phyloP scores from a whole-genome alignment of 1,284 basidiomycete genomes.

The Ustilago esculenta region DNA sequence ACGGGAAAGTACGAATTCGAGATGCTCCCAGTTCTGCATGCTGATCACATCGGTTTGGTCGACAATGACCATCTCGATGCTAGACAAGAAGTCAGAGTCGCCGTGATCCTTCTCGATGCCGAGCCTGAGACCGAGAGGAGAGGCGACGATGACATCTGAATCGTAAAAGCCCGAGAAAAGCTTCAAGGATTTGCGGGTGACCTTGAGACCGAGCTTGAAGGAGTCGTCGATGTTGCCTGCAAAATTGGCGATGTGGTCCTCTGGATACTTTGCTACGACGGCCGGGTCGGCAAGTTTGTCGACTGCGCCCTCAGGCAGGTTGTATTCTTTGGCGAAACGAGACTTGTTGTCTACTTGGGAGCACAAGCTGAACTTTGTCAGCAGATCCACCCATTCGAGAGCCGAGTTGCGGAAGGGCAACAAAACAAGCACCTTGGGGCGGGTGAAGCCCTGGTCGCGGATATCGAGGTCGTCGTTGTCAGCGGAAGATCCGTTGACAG shows the following conservation, averaged over 20 bases:
- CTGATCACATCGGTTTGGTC: slow-evolving; percentile 92
- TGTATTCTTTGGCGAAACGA: slow-evolving; percentile 84
- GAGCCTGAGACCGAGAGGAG: slow-evolving; percentile 89
- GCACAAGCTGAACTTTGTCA: slow-evolving; percentile 52
- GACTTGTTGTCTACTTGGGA: slow-evolving; percentile 73
- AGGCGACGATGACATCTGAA: slow-evolving; percentile 90
- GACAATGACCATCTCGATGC: slow-evolving; percentile 89
- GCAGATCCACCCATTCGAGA: slow-evolving; percentile 73
- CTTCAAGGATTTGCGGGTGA: slow-evolving; percentile 88
- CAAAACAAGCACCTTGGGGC: slow-evolving; percentile 90
- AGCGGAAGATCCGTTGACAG: slow-evolving; percentile 68
- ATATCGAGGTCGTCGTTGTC: slow-evolving; percentile 47
- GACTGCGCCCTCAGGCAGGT: slow-evolving; percentile 78
- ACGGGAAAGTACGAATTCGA: slow-evolving; percentile 85
- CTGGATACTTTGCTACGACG: slow-evolving; percentile 76
- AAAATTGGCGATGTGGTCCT: slow-evolving; percentile 92
- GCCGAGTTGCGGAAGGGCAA: slow-evolving; percentile 92
- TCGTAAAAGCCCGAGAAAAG: slow-evolving; percentile 88
- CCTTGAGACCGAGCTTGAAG: slow-evolving; percentile 89
- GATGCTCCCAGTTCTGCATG: slow-evolving; percentile 99
- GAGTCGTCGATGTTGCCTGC: slow-evolving; percentile 97
- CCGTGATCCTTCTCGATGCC: slow-evolving; percentile 86
- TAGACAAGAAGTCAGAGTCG: slow-evolving; percentile 87
- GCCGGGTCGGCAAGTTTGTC: slow-evolving; percentile 78
- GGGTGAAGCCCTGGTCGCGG: slow-evolving; percentile 94